Evolutionary conservation across 371 early-diverging fungal species (phyloP).

Genomic region (Apophysomyces variabilis): DNA sequence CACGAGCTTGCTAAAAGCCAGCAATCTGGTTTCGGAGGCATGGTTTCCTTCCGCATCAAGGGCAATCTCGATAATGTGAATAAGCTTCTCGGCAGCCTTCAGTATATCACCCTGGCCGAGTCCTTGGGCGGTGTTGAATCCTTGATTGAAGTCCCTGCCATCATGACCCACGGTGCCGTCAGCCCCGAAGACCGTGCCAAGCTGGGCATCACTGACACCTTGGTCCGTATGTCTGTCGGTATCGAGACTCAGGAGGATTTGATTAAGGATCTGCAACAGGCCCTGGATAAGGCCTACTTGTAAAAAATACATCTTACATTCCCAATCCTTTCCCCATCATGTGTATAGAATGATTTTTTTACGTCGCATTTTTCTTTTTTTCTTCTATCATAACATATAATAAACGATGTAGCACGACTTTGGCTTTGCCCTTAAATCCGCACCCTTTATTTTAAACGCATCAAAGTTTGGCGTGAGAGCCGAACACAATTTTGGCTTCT

Average conservation of each 20-base stretch:
- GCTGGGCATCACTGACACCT: constrained; percentile 83
- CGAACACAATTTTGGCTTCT: constrained; percentile 47
- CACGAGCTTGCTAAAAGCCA: constrained; percentile 83
- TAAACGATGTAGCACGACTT: background rate
- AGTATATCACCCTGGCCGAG: constrained; percentile 85
- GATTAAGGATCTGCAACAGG: constrained; percentile 67
- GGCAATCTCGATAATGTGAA: constrained; percentile 73
- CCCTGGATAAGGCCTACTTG: constrained; percentile 55
- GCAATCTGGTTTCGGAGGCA: constrained; percentile 84
- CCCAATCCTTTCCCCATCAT: background rate
- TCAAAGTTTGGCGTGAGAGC: constrained; percentile 39
- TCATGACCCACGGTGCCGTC: constrained; percentile 89
- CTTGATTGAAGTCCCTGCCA: constrained; percentile 80
- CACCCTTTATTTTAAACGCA: too few species aligned
- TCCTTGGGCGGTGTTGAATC: constrained; percentile 88
- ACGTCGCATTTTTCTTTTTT: too few species aligned
- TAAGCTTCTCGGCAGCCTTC: constrained; percentile 67
- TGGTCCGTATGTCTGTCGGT: constrained; percentile 84
- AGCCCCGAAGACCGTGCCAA: constrained; percentile 73
- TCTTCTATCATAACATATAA: background rate
- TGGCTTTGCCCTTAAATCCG: background rate
- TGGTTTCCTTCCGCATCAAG: constrained; percentile 86
- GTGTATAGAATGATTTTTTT: constrained; percentile 2
- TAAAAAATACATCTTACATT: constrained; percentile 6
- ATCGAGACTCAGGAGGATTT: constrained; percentile 85